Base-by-base conservation (phyloP, 352 stramenopile species). In the Nothophytophthora sp. region DNA sequence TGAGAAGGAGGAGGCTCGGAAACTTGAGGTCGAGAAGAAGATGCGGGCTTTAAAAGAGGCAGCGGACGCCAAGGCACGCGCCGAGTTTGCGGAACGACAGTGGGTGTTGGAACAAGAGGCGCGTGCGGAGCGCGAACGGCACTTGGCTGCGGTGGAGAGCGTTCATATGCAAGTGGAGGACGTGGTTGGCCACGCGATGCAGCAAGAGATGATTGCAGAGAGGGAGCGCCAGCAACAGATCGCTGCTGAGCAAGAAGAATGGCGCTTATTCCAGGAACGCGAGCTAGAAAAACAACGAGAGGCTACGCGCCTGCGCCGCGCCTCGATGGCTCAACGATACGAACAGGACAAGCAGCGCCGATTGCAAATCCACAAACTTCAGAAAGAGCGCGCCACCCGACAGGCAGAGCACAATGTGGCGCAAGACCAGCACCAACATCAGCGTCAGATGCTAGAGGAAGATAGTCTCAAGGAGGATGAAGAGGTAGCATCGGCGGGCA, bases 31-130 rank as follows among this genome's bases (percentile, higher is more conserved):
- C 23, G 76, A 90, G 24, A 44, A 24, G 2, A 83, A 74, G 51
- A 84, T 90, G 73, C 73, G 73, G 29, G 73, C 62, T 15, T 55
- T 88, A 11, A 90, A 90, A 29, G 73, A 86, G 19, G 73, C 67
- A 1, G 78, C 80, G 1, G 80, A 90, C 36, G 60, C 70, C 2
- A 70, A 88, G 20, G 73, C 75, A 0, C 50, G 73, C 2, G 75
- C 77, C 2, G 68, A 81, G 23, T 86, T 77, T 28, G 73, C 59
- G 0, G 67, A 48, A 12, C 63, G 65, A 11, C 67, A 80, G 42
- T 62, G 61, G 34, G 45, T 67, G 6, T 54, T 88, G 8, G 57
- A 67, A 20, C 60, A 72, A 1, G 68, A 84, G 8, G 67, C 59
- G 1, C 54, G 68, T 7, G 27, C 66, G 3, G 68, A 64, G 18